Percentiles rank a stretch among this genome's conserved stretches.
These are phyloP conservation scores for Capsella rubella DNA, from an alignment of 441 rosid genomes.

Conservation along the genomic window DNA sequence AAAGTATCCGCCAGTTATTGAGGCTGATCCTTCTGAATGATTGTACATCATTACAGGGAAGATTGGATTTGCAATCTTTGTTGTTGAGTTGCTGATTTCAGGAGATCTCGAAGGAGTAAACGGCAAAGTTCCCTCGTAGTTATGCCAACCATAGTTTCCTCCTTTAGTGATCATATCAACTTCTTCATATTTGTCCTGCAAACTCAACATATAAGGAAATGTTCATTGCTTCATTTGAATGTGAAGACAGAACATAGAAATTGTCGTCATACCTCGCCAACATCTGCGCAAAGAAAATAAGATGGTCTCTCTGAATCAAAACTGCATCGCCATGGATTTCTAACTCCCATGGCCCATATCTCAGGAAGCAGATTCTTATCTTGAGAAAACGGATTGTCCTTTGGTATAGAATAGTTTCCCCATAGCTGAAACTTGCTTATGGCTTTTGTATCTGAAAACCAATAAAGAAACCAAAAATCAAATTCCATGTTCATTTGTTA, in stretches of 20 bases:
- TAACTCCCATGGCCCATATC: conserved; percentile 52
- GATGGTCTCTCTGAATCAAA: conserved; percentile 51
- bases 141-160: conserved; percentile 54
- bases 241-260: neutral
- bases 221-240: neutral
- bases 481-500: neutral
- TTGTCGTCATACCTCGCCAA: conserved; percentile 48
- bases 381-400: conserved; percentile 50
- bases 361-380: conserved; percentile 48
- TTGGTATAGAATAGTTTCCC: conserved; percentile 55
- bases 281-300: conserved; percentile 53
- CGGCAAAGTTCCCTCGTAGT: conserved; percentile 48
- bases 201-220: neutral
- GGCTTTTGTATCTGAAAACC: conserved; percentile 11
- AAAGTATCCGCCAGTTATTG: conserved; percentile 60
- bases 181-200: conserved; percentile 53
- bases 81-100: conserved; percentile 46
- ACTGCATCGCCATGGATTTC: conserved; percentile 59
- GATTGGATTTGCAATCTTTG: conserved; percentile 53
- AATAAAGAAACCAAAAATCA: conserved; percentile 5
- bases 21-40: conserved; percentile 55
- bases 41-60: conserved; percentile 57
- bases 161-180: conserved; percentile 50
- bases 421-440: conserved; percentile 40
- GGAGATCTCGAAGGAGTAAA: conserved; percentile 28